Conservation (phyloP, 2,329 filamentous ascomycete species). For the Penicillium hordei region DNA sequence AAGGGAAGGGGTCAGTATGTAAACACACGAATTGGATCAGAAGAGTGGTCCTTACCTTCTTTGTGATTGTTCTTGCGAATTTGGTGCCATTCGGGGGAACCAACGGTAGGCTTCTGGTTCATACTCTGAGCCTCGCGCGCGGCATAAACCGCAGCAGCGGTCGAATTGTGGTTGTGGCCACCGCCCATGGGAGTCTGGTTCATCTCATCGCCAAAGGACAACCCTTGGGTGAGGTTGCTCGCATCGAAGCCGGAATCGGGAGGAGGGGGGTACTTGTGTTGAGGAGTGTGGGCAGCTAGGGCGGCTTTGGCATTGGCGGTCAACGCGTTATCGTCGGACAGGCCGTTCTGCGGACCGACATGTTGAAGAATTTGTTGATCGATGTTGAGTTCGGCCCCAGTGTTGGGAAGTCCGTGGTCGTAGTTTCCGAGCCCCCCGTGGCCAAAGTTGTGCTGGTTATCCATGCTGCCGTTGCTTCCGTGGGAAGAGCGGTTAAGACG, state of each 20-base stretch:
- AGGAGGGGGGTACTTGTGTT: slow-evolving; percentile 48
- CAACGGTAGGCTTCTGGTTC: slow-evolving; percentile 78
- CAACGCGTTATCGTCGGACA: slow-evolving; percentile 48
- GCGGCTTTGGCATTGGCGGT: slow-evolving; percentile 51
- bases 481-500: slow-evolving; percentile 44
- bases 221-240: slow-evolving; percentile 36
- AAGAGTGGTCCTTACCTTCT: slow-evolving; percentile 68
- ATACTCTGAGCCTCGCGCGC: slow-evolving; percentile 53
- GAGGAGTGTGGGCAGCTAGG: slow-evolving; percentile 45
- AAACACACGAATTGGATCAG: not conserved
- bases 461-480: slow-evolving; percentile 42
- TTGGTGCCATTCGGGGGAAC: slow-evolving; percentile 97
- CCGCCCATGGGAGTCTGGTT: slow-evolving; percentile 38
- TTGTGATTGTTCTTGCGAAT: slow-evolving; percentile 97
- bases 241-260: slow-evolving; percentile 42
- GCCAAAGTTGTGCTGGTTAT: slow-evolving; percentile 36
- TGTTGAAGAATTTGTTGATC: slow-evolving; percentile 51
- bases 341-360: slow-evolving; percentile 55
- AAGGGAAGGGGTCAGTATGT: slow-evolving; percentile 20
- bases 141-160: slow-evolving; percentile 59
- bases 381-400: slow-evolving; percentile 42
- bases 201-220: slow-evolving; percentile 44
- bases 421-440: slow-evolving; percentile 38
- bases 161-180: slow-evolving; percentile 50
- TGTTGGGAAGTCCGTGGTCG: slow-evolving; percentile 41